Percentiles rank a stretch among this genome's conserved stretches.
Conservation (phyloP, 805 yeast species). For the Candida tammaniensis region DNA sequence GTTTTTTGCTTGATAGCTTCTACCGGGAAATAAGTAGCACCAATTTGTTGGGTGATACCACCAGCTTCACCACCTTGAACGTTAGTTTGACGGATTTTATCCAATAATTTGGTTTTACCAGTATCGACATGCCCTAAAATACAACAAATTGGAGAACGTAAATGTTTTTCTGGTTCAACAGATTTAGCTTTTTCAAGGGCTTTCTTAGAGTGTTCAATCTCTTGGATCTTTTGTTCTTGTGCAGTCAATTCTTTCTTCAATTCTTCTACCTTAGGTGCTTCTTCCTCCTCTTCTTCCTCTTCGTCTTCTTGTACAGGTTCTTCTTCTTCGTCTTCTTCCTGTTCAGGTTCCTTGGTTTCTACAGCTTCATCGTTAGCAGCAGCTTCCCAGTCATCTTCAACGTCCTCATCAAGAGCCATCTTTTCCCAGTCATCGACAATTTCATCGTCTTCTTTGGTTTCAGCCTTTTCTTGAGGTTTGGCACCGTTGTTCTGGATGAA, state of each 20-base stretch:
- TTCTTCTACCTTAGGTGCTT: constrained; percentile 26
- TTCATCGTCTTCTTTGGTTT: constrained; percentile 44
- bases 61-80: constrained; percentile 99
- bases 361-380: constrained; percentile 26
- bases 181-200: constrained; percentile 23
- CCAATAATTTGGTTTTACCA: constrained; percentile 96
- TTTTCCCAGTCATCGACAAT: constrained; percentile 87
- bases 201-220: constrained; percentile 24
- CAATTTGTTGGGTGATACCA: constrained; percentile 99
- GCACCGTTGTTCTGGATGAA: constrained; percentile 17
- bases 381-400: constrained; percentile 52
- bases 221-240: constrained; percentile 25
- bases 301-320: constrained; percentile 28
- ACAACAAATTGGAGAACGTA: constrained; percentile 99
- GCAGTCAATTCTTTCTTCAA: constrained; percentile 23
- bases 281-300: constrained; percentile 28
- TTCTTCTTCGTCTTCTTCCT: constrained; percentile 28
- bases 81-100: constrained; percentile 96
- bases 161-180: constrained; percentile 45
- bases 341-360: constrained; percentile 23
- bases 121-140: constrained; percentile 99
- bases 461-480: constrained; percentile 14
- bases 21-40: constrained; percentile 99
- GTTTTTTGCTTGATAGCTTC: constrained; percentile 91
- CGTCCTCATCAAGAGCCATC: constrained; percentile 56